Conservation (phyloP, 2,329 filamentous ascomycete species). For the Rhinocladiella similis region DNA sequence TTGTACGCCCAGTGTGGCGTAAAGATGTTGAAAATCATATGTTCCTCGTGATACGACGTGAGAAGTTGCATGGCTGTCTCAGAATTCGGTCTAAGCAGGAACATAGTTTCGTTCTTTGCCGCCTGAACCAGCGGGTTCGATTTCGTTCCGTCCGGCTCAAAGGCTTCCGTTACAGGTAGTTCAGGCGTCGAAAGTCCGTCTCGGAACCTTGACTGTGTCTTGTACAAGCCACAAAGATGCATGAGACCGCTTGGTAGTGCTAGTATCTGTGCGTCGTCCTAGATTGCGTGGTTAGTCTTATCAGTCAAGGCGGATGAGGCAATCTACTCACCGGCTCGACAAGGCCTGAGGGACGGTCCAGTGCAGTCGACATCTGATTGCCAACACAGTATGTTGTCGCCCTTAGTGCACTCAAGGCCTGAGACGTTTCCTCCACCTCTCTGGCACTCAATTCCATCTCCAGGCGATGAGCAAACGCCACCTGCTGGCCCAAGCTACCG, state of each 20-base stretch:
- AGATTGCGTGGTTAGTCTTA: no score
- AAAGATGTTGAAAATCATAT: conserved; percentile 5
- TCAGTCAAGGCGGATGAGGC: background rate
- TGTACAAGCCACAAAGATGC: background rate
- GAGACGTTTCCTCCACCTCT: conserved; percentile 2
- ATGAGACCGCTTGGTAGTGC: background rate
- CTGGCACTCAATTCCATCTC: conserved; percentile 5
- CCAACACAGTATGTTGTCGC: conserved; percentile 3
- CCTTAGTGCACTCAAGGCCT: background rate
- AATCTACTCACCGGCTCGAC: background rate
- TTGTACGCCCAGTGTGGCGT: conserved; percentile 7
- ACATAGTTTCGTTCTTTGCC: background rate
- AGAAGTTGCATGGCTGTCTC: conserved; percentile 1
- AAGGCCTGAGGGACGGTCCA: conserved; percentile 3
- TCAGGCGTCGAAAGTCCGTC: background rate
- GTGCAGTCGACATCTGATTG: conserved; percentile 2
- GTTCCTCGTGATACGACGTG: background rate
- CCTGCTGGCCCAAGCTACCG: conserved; percentile 6
- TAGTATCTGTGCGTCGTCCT: background rate
- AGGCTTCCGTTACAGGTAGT: background rate
- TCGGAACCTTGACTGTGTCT: conserved; percentile 3
- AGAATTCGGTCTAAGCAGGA: background rate
- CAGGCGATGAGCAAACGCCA: conserved; percentile 8
- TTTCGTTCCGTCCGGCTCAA: background rate
- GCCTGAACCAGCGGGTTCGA: background rate